Base-by-base conservation (phyloP, 75 land plant species). In the Pinus albicaulis region DNA sequence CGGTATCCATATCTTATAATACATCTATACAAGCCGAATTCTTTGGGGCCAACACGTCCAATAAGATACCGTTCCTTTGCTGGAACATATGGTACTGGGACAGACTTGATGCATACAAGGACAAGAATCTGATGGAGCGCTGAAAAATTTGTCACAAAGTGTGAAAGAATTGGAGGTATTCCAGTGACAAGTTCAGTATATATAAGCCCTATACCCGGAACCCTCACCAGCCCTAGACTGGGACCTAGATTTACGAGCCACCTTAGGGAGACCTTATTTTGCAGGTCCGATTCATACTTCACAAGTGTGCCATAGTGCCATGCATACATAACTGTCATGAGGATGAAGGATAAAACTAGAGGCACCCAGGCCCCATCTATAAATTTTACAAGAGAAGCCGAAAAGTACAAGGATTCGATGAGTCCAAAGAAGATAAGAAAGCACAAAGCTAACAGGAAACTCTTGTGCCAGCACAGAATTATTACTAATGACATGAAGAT, bases 351-450 rank as follows among this genome's bases (percentile, higher is more conserved):
- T 20, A 91, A 86, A n/a, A 82, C 92, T 23, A 93, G 72, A 6
- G 96, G 96, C 25, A 88, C 89, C 96, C 96, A 93, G 0, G 94
- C 93, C 23, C 95, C 95, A 78, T 91, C 86, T 17, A 77, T 86
- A 56, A 93, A 90, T 74, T 93, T 93, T 75, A 82, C 85, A 68
- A 91, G 84, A 23, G 88, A 81, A 15, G 96, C 88, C 25, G 91
- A 89, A 59, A 93, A 81, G 77, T 93, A 93, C 25, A 93, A 81
- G 12, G 82, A 74, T 81, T 93, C 96, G 20, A 93, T 86, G 74
- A 86, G 79, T 61, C 96, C 96, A 57, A 93, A 93, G 83, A 91
- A 83, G 63, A 91, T 15, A 20, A 89, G 59, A 76, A 92, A 92
- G 36, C 79, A 26, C 13, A 92, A 19, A 3, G 95, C 90, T 22